Conservation (phyloP, 306 rosid genomes). For the Begonia fuchsioides region DNA sequence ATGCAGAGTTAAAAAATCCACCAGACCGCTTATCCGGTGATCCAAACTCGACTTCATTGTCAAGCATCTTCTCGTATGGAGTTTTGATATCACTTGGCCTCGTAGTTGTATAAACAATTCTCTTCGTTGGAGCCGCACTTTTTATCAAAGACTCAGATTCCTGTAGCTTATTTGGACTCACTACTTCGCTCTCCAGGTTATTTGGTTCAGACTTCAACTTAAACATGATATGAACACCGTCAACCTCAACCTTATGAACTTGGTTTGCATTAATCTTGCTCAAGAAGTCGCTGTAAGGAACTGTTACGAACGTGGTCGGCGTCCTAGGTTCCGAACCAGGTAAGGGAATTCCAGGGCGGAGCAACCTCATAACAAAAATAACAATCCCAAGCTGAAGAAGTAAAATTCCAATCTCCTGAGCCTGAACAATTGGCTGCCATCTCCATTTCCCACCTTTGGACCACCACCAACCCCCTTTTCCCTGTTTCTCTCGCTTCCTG, state of each 20-base stretch:
- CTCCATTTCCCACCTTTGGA: constrained; percentile 66
- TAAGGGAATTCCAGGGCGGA: constrained; percentile 68
- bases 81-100: constrained; percentile 88
- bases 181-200: constrained; percentile 35
- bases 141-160: constrained; percentile 54
- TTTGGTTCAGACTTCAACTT: constrained; percentile 57
- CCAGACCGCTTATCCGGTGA: constrained; percentile 86
- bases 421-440: constrained; percentile 83
- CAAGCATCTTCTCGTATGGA: constrained; percentile 90
- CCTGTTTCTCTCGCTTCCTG: constrained; percentile 54
- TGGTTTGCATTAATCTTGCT: constrained; percentile 60
- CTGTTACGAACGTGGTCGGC: constrained; percentile 55
- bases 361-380: constrained; percentile 59
- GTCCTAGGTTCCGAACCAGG: constrained; percentile 81
- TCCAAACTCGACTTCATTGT: constrained; percentile 88
- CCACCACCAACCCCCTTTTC: constrained; percentile 69
- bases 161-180: constrained; percentile 31
- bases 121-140: constrained; percentile 62
- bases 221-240: constrained; percentile 81
- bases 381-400: constrained; percentile 71
- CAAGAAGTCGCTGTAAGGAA: constrained; percentile 84
- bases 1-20: constrained; percentile 72
- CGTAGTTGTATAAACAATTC: constrained; percentile 74
- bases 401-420: constrained; percentile 71
- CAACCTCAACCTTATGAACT: constrained; percentile 94